These are phyloP conservation scores for Penicillium verhagenii DNA, from an alignment of 495 filamentous ascomycete genomes.

Conservation along the genomic window DNA sequence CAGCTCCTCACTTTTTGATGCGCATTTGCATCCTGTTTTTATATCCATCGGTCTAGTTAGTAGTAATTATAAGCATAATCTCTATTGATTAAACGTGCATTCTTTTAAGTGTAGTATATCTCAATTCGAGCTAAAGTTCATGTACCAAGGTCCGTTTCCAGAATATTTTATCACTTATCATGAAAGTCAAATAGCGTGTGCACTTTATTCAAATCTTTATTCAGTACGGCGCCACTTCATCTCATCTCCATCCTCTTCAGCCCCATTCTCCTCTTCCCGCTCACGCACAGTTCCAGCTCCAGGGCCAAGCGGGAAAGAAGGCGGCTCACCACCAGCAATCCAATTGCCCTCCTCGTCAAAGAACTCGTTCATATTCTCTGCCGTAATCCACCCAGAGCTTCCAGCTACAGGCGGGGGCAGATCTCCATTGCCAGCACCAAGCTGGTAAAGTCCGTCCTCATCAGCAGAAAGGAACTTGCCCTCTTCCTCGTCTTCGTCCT, in stretches of 20 bases:
- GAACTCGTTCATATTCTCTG: conserved; percentile 87
- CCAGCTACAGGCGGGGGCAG: conserved; percentile 78
- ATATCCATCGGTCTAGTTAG: conserved; percentile 25
- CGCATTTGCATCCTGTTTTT: conserved; percentile 11
- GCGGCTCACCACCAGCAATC: conserved; percentile 43
- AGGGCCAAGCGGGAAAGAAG: conserved; percentile 46
- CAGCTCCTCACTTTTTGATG: conserved; percentile 2
- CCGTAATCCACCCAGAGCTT: conserved; percentile 92
- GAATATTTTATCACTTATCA: too few relatives aligned
- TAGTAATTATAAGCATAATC: conserved; percentile 19
- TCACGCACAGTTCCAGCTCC: conserved; percentile 57
- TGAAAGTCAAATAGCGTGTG: too few relatives aligned
- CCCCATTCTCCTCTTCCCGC: conserved; percentile 42
- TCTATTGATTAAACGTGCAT: neutral
- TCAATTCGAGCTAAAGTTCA: neutral
- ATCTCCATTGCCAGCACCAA: conserved; percentile 44
- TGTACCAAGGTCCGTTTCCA: neutral
- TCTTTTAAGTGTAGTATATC: neutral
- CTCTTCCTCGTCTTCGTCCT: conserved; percentile 50
- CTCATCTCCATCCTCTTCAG: conserved; percentile 43
- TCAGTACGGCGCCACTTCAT: conserved; percentile 63
- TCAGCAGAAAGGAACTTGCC: conserved; percentile 29
- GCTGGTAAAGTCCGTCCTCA: conserved; percentile 3
- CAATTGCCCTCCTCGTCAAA: conserved; percentile 66
- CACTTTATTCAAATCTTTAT: too few relatives aligned